phyloP scores from a whole-genome alignment of 1,284 basidiomycete genomes.

The Sanghuangporus baumii region DNA sequence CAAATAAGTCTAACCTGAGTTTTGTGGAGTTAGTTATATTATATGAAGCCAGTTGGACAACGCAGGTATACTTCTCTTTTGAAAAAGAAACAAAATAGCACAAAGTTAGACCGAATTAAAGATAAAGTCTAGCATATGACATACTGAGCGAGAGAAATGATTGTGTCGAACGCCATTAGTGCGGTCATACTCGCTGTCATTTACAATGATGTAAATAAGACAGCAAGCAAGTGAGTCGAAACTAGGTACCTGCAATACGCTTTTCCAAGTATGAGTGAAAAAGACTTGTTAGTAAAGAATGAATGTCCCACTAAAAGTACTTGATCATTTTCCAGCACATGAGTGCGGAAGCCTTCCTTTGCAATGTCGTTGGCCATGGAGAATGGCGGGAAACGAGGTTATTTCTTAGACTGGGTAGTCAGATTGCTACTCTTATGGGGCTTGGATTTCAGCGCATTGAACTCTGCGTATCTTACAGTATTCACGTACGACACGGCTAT shows the following conservation, averaged over 20 bases:
- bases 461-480: too few species aligned
- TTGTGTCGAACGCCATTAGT: neutral
- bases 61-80: neutral
- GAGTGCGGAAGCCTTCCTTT: neutral
- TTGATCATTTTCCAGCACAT: neutral
- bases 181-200: neutral
- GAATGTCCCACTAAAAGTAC: neutral
- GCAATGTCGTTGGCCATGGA: neutral
- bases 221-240: neutral
- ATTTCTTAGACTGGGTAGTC: too few species aligned
- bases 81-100: neutral
- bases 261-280: neutral
- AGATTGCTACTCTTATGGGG: too few species aligned
- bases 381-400: neutral
- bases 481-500: too few species aligned
- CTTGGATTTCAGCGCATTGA: too few species aligned
- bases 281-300: neutral
- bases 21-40: neutral
- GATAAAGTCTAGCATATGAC: neutral
- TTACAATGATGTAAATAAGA: neutral
- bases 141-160: neutral
- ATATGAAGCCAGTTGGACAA: neutral
- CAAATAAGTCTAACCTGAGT: neutral
- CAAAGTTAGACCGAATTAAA: neutral
- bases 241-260: neutral